phyloP scores from a whole-genome alignment of 2,329 filamentous ascomycete species.

The Sporothrix brunneoviolacea region DNA sequence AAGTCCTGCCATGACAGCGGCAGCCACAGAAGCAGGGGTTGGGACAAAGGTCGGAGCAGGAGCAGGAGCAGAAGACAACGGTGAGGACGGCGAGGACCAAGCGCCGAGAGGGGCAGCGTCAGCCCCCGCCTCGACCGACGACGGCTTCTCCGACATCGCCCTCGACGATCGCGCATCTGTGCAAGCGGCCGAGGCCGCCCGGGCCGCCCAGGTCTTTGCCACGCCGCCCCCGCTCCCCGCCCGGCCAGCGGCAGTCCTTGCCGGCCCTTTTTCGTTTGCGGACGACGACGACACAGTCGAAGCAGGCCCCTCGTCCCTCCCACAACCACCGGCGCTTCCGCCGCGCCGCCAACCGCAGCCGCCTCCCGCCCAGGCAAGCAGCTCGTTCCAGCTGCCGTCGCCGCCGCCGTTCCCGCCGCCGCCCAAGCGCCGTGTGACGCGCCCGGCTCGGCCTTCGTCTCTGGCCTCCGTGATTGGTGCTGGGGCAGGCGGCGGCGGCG shows the following conservation, averaged over 20 bases:
- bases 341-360: background rate
- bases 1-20: slow-evolving; percentile 4
- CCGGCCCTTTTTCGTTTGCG: too few relatives aligned
- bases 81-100: too few relatives aligned
- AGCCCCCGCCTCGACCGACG: too few relatives aligned
- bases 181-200: background rate
- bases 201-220: slow-evolving; percentile 4
- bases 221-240: slow-evolving; percentile 1
- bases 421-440: background rate
- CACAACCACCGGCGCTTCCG: background rate
- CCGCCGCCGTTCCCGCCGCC: slow-evolving; percentile 2
- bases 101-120: too few relatives aligned
- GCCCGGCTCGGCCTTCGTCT: slow-evolving; percentile 3
- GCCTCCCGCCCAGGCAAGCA: background rate
- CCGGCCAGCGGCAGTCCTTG: background rate
- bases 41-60: too few relatives aligned
- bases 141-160: slow-evolving; percentile 3
- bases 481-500: background rate
- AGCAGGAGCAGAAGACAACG: too few relatives aligned
- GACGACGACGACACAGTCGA: background rate
- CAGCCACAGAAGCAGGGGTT: too few relatives aligned
- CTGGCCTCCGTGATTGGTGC: slow-evolving; percentile 5
- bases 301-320: background rate
- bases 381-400: too few relatives aligned
- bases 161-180: background rate